Base-by-base conservation (phyloP, 2,329 filamentous ascomycete species). In the Nigrospora oryzae region DNA sequence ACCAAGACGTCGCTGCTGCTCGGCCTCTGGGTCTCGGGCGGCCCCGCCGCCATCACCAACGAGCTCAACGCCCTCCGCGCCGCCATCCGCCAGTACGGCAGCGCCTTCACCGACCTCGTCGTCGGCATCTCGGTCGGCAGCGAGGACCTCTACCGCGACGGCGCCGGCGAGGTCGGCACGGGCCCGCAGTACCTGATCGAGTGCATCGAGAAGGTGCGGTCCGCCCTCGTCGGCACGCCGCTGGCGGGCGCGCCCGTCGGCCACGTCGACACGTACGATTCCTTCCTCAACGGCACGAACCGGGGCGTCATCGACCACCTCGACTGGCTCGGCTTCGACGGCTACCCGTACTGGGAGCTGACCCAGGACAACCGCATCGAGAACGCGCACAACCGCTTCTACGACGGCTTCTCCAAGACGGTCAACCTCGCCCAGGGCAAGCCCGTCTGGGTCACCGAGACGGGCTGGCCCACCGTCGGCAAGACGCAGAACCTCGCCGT, bases 261-360 rank as follows among this genome's bases (percentile, higher is more conserved):
- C 30, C 75, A 79, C 53, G 75, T 79, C 37, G 76, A 80, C 56
- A 79, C 75, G 2, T 77, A 73, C 66, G 73, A 68, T 13, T 66
- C 67, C 11, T 74, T 71, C 72, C 67, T 73, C 1, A 67, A 77
- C 53, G 51, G 47, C 17, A 63, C 63, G 42, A 79, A 77, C 57
- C 59, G 59, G 7, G 64, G 60, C 38, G 75, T 79, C 19, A 71
- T 75, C 48, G 57, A 64, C 15, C 68, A 72, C 19, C 67, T 67
- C 46, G 74, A 79, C 58, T 78, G 71, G 56, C 56, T 78, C 17
- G 74, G 74, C 39, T 68, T 71, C 47, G 72, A 77, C 50, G 70
- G 67, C 5, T 77, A 75, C 53, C 73, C 74, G 3, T 77, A 76
- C 62, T 78, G 69, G 62, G 68, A 77, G 56, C 61, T 54, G 45